Evolutionary conservation across 208 protist species (phyloP).

Genomic region (Angomonas deanei): DNA sequence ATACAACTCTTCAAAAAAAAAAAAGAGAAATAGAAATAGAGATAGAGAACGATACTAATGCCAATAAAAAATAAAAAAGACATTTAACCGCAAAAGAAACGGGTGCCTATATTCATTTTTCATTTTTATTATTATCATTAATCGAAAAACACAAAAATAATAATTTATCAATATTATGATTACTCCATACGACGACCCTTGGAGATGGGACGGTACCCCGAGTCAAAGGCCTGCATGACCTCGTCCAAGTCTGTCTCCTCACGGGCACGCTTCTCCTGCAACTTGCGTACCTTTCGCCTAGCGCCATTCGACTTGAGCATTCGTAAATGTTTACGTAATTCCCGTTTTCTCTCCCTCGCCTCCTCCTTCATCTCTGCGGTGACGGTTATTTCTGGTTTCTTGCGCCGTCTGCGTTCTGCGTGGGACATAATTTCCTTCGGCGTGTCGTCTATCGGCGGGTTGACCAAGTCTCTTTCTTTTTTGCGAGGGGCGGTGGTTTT

Average conservation of each 20-base stretch:
- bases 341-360: conserved; percentile 60
- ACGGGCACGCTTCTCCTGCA: conserved; percentile 62
- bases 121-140: conserved; percentile 1
- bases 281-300: conserved; percentile 69
- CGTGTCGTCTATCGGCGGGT: conserved; percentile 8
- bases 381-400: conserved; percentile 66
- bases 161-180: no score
- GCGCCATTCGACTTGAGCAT: conserved; percentile 88
- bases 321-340: conserved; percentile 79
- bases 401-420: conserved; percentile 67
- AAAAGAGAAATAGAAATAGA: conserved; percentile 5
- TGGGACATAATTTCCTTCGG: conserved; percentile 72
- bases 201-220: conserved; percentile 55
- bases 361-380: conserved; percentile 78
- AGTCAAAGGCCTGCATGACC: conserved; percentile 46
- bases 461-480: neutral
- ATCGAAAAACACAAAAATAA: neutral
- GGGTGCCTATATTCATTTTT: neutral
- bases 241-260: conserved; percentile 63
- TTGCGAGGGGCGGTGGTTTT: neutral
- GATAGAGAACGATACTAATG: no score
- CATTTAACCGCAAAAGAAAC: no score
- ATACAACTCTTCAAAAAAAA: conserved; percentile 1
- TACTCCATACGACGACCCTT: conserved; percentile 68
- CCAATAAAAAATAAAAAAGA: conserved; percentile 8